Percentiles rank a stretch among this genome's conserved stretches.
These are phyloP conservation scores for Trichoderma sp. DNA, from an alignment of 2,329 filamentous ascomycete genomes.

Conservation along the genomic window DNA sequence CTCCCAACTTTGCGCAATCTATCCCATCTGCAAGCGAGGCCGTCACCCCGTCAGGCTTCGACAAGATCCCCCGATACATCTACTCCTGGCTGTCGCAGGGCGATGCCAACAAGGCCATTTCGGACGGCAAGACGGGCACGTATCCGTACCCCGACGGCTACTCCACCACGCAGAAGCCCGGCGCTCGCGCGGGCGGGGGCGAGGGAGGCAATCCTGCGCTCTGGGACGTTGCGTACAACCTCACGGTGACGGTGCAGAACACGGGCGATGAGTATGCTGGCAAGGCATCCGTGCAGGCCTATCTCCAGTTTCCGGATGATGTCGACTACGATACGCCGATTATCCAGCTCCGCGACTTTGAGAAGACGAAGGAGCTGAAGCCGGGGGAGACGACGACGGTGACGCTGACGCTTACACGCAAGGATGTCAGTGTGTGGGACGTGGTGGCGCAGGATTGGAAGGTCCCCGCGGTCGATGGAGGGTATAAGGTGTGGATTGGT, in stretches of 20 bases:
- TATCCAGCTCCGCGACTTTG: constrained; percentile 71
- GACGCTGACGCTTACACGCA: constrained; percentile 62
- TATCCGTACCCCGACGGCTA: constrained; percentile 71
- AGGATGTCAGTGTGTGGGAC: constrained; percentile 76
- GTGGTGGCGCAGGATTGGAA: constrained; percentile 69
- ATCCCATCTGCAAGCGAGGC: constrained; percentile 59
- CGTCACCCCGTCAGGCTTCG: constrained; percentile 61
- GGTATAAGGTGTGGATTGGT: constrained; percentile 46
- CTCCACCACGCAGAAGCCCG: constrained; percentile 49
- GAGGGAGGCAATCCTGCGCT: constrained; percentile 70
- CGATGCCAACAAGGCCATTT: constrained; percentile 47
- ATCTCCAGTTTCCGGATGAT: constrained; percentile 48
- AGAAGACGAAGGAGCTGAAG: constrained; percentile 61
- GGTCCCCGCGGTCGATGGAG: constrained; percentile 43
- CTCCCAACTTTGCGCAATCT: constrained; percentile 51
- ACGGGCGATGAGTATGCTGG: constrained; percentile 48
- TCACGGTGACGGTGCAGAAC: constrained; percentile 56
- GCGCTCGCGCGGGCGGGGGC: constrained; percentile 65
- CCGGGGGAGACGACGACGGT: constrained; percentile 57
- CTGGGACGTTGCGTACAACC: constrained; percentile 53
- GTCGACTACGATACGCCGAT: constrained; percentile 62
- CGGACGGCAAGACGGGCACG: constrained; percentile 40
- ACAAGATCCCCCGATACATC: constrained; percentile 64
- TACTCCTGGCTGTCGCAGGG: constrained; percentile 64
- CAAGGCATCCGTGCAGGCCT: constrained; percentile 52